Evolutionary conservation across 371 early-diverging fungal species (phyloP), one percentile per base, ranked within the genome.

Genomic region (Zopfochytrium polystomum): DNA sequence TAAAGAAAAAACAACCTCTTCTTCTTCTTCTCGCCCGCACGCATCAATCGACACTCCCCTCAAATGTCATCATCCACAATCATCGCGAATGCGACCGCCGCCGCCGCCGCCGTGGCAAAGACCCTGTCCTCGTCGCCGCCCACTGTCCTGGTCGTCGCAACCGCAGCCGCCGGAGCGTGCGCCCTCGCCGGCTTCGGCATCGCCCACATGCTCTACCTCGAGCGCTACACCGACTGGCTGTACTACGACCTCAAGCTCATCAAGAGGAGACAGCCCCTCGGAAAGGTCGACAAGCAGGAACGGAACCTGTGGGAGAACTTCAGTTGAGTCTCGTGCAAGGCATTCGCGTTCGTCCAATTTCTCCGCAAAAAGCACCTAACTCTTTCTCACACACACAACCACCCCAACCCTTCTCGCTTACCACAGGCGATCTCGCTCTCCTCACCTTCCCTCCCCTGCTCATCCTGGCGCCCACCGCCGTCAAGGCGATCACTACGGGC

Each of bases 191-290:
- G 15, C 34, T 53, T 53, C 53, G 15, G 9, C 22, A 15, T 53
- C 33, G 27, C 49, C 26, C 49, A 48, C 49, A 7, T 13, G 49
- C 20, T 48, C 13, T 48, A 20, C 11, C 49, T 60, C 1, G 60
- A 60, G 55, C n/a, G 1, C 20, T 60, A 33, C 2, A 60, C 58
- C 2, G 38, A 60, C 49, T 57, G 15, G n/a, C 60, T 60, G 1
- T 60, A 60, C 60, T 56, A 1, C 57, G 20, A 55, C 13, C 13
- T 9, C 7, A 57, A 58, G 49, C 1, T 60, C 11, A 58, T 60
- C 34, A 60, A 60, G 29, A 58, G 60, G 30, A 58, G 60, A 31
- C 22, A 13, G 1, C 58, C 57, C 9, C 55, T 58, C 1, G 59
- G 56, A 0, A 13, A 56, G 33, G 11, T 58, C 22, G 31, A 43